Base-by-base conservation (phyloP, 306 rosid species). In the Pyrus bretschneideri region DNA sequence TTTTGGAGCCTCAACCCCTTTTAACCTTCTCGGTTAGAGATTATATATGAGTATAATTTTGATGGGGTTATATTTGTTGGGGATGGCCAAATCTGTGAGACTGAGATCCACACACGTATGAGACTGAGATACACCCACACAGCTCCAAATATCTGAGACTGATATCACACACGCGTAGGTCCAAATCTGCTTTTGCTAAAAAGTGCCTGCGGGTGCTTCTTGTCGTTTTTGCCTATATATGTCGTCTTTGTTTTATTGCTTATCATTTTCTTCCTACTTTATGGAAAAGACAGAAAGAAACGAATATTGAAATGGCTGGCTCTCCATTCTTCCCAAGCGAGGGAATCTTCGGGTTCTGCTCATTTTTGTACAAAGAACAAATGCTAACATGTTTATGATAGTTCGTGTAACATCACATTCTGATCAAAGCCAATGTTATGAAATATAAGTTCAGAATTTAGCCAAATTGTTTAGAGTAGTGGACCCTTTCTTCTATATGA, bases 21-120 rank as follows among this genome's bases (percentile, higher is more conserved):
- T 35, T 35, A 35, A 0, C 0, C 0, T 0, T 1, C 7, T 35
- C 2, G 0, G 2, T 35, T 35, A 0, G 0, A 35, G 42, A 35
- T 1, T 0, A 35, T 7, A 35, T 35, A 35, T 35, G 0, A 35
- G 2, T 7, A 35, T 6, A 0, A 35, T 35, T 35, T 35, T 35
- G 0, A 5, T 0, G 2, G 42, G 9, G 9, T 35, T 35, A 7
- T 35, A 2, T 35, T 7, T 6, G 42, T 35, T 1, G 42, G 42
- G 8, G 42, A 35, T 8, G 10, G 42, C 42, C 42, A 35, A 6
- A 35, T 35, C 2, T 35, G 2, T 35, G 42, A 35, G 42, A 35
- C 2, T 6, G 42, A 31, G 6, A 31, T 31, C 5, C 35, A 31
- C 5, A 31, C 35, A 31, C 35, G 0, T 31, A 31, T 31, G 33